Percentiles rank a stretch among this genome's conserved stretches.
phyloP scores from a whole-genome alignment of 768 basidiomycete species.

The Lentinula aciculospora region DNA sequence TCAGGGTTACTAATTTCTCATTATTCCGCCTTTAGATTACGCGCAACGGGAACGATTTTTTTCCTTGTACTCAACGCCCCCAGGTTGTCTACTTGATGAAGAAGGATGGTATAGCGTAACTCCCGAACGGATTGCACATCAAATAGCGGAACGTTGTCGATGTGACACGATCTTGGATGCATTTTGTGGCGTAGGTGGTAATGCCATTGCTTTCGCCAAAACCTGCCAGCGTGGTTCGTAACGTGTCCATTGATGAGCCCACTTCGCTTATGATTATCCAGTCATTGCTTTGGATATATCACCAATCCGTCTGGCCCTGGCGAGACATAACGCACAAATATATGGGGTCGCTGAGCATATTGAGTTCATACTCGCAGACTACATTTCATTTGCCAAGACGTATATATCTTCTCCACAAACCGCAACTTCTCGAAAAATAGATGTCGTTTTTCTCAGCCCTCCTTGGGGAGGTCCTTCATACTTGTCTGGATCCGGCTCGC shows the following conservation, averaged over 20 bases:
- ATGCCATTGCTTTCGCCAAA: conserved; percentile 93
- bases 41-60: conserved; percentile 80
- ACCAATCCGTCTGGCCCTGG: conserved; percentile 78
- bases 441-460: conserved; percentile 89
- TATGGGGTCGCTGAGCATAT: conserved; percentile 95
- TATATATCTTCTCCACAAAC: conserved; percentile 26
- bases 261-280: conserved; percentile 22
- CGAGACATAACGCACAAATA: conserved; percentile 88
- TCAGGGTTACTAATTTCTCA: conserved; percentile 2
- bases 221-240: conserved; percentile 88
- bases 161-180: conserved; percentile 86
- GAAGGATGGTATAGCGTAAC: conserved; percentile 99
- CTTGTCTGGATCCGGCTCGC: conserved; percentile 32
- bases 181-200: conserved; percentile 97
- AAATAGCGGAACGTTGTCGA: conserved; percentile 90
- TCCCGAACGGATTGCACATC: conserved; percentile 85
- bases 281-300: conserved; percentile 94
- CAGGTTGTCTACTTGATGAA: conserved; percentile 83
- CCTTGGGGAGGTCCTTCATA: conserved; percentile 93
- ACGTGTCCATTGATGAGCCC: background rate
- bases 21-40: conserved; percentile 54
- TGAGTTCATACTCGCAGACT: conserved; percentile 89
- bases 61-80: conserved; percentile 59
- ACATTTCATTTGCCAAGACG: conserved; percentile 67
- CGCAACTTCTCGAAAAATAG: conserved; percentile 50